Evolutionary conservation across 192 early-diverging fungal genomes (phyloP).

Genomic region (Coemansia sp.): DNA sequence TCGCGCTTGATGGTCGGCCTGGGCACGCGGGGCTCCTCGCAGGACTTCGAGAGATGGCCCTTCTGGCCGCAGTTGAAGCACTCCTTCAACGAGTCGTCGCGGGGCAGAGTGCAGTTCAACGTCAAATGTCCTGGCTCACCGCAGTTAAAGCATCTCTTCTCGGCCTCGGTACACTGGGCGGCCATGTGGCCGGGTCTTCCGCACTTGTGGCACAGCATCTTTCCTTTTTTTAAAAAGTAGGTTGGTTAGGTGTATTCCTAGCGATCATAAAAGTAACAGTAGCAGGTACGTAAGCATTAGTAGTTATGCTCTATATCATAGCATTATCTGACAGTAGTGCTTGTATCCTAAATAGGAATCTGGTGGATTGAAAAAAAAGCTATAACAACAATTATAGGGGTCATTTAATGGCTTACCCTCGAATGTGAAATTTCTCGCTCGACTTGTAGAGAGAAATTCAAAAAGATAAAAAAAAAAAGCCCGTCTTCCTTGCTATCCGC

Average conservation of each 20-base stretch:
- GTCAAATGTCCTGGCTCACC: constrained; percentile 53
- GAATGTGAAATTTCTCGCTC: constrained; percentile 5
- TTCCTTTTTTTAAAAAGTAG: constrained; percentile 16
- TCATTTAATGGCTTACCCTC: constrained; percentile 9
- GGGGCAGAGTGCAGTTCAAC: constrained; percentile 45
- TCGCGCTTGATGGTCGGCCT: constrained; percentile 12
- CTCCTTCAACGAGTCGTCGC: constrained; percentile 30
- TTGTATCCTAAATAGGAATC: not conserved
- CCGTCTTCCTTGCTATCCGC: constrained; percentile 11
- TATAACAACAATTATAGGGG: constrained; percentile 7
- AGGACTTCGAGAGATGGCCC: constrained; percentile 56
- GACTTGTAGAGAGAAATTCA: constrained; percentile 3
- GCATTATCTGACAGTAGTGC: not conserved
- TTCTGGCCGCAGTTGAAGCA: constrained; percentile 59
- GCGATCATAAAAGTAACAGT: not conserved
- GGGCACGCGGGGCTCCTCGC: constrained; percentile 29
- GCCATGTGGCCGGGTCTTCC: constrained; percentile 44
- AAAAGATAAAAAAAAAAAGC: constrained; percentile 7
- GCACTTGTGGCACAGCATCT: constrained; percentile 50
- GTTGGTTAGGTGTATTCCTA: constrained; percentile 9
- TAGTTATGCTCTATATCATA: not conserved
- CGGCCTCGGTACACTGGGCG: constrained; percentile 16
- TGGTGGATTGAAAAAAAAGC: constrained; percentile 12
- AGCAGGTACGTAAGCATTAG: constrained; percentile 8
- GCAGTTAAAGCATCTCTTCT: constrained; percentile 57